phyloP scores from a whole-genome alignment of 192 early-diverging fungal genomes.

The Spizellomyces punctatus region DNA sequence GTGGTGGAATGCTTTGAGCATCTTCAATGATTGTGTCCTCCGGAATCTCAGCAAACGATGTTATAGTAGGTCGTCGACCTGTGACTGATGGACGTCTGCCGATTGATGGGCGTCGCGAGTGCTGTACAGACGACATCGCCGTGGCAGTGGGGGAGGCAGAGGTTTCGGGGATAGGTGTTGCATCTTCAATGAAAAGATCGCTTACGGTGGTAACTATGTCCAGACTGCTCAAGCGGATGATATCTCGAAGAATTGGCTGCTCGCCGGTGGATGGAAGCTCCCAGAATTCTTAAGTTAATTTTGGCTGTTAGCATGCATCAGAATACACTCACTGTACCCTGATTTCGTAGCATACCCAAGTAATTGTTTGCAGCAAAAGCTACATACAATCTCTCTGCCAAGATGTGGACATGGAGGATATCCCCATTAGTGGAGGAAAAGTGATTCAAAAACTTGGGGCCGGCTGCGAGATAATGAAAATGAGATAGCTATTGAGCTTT shows the following conservation, averaged over 20 bases:
- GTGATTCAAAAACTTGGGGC: slow-evolving; percentile 27
- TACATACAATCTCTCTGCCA: slow-evolving; percentile 14
- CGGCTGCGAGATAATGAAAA: slow-evolving; percentile 11
- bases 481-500: neutral
- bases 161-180: neutral
- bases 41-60: neutral
- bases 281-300: slow-evolving; percentile 20
- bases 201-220: slow-evolving; percentile 21
- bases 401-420: slow-evolving; percentile 13
- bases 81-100: neutral
- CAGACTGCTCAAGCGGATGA: neutral
- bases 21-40: too few relatives aligned
- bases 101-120: slow-evolving; percentile 8
- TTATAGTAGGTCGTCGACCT: neutral
- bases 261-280: slow-evolving; percentile 1
- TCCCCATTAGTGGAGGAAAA: slow-evolving; percentile 31
- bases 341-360: slow-evolving; percentile 10
- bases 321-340: neutral
- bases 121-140: neutral
- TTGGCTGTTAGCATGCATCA: neutral
- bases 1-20: neutral
- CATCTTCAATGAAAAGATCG: slow-evolving; percentile 13
- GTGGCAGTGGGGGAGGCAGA: neutral
- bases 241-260: slow-evolving; percentile 12
- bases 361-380: slow-evolving; percentile 21